Evolutionary conservation across 352 stramenopile species (phyloP), one percentile per base, ranked within the genome.

Genomic region (Phytophthora brassicae): DNA sequence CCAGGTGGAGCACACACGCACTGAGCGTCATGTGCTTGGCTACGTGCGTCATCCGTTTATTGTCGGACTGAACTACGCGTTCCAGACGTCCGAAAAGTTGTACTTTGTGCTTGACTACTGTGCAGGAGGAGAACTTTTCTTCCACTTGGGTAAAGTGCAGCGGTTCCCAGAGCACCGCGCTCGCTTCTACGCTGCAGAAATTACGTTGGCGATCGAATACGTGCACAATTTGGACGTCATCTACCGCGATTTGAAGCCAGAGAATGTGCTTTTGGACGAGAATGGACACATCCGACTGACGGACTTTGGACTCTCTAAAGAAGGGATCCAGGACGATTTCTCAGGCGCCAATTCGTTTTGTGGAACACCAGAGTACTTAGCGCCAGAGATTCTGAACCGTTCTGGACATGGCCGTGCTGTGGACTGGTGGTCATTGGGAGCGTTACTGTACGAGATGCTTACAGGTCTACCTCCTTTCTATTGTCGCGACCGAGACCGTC

Each of bases 91-190:
- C 3, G 84, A 96, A 41, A 98, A 99, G 79, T 82, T 99, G 5
- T 99, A 98, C 74, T 99, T 99, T 70, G 96, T 99, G 45, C 79
- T 99, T 17, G 97, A 99, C 65, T 99, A 99, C 73, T 99, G 95
- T 70, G 90, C 95, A 17, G 97, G 97, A 56, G 97, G 97, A 39
- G 97, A 98, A 70, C 75, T 98, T 5, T 97, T 97, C 70, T 98
- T 97, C 74, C 90, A 98, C 65, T 66, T 97, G 12, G 80, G 84
- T 61, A 90, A 91, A 51, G 76, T 98, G 22, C 93, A 98, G 58
- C 96, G 97, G 53, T 99, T 99, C 71, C 77, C 80, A 1, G 96
- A 99, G 74, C 73, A 80, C 29, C 77, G 92, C n/a, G 92, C 96
- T 13, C 81, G 88, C 22, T 99, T 99, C 73, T 99, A 99, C 75